Evolutionary conservation across 1,284 basidiomycete genomes (phyloP), one percentile per base, ranked within the genome.

Genomic region (Ganoderma meredithae): DNA sequence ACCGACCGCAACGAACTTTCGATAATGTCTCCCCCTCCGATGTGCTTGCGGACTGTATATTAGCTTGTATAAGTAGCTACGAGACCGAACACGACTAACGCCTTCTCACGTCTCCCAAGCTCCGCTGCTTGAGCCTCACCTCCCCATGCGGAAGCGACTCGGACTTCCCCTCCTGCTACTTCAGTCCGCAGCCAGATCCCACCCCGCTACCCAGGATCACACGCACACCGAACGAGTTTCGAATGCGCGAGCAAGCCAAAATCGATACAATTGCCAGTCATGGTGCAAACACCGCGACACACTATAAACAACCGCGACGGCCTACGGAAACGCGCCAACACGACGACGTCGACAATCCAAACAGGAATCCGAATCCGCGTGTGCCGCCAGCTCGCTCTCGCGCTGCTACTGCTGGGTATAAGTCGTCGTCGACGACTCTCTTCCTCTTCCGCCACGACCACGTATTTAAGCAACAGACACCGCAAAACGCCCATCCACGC

Each of bases 221-320:
- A 31, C 25, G 59, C 39, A 47, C 61, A 62, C 4, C 6, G 4
- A 60, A 10, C 63, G n/a, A 22, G 15, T 31, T 60, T 36, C 22
- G 44, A 19, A 62, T 43, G 52, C 60, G 62, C 60, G 62, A 60
- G 44, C 40, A 55, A 44, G n/a, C 61, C 43, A 53, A 60, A 49
- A 44, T 13, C 61, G 44, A 63, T 67, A 67, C 66, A 67, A 67
- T 67, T 67, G 55, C 39, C 39, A 52, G 7, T 36, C 40, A 25
- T 43, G 59, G 52, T 52, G 65, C 66, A 63, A 63, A 63, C 62
- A 63, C 43, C 39, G 43, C 61, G 41, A 41, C n/a, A n/a, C 15
- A n/a, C 61, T 47, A 61, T 1, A 36, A 36, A 36, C 1, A n/a
- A 10, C 10, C 12, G n/a, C 36, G 40, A 40, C 60, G 43, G 49